Evolutionary conservation across 2,329 filamentous ascomycete species (phyloP).

Genomic region (Talaromyces sp.): DNA sequence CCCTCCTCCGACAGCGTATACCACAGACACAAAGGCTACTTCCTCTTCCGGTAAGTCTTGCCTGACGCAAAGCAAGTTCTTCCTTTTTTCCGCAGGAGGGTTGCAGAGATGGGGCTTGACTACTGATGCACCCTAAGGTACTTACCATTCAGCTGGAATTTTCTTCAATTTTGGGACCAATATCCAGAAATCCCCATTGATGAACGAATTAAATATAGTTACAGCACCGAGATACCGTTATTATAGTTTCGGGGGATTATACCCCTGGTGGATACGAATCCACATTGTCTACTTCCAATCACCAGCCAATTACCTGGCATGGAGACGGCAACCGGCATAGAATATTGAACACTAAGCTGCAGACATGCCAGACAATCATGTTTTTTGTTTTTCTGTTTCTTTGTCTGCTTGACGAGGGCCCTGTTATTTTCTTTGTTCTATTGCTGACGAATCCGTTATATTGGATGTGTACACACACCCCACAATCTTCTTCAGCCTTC

Average conservation of each 20-base stretch:
- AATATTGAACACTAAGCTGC: background rate
- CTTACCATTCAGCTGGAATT: conserved; percentile 4
- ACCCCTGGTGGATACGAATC: background rate
- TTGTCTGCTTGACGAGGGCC: background rate
- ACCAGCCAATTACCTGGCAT: background rate
- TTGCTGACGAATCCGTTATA: background rate
- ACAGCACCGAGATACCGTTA: background rate
- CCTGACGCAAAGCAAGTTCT: background rate
- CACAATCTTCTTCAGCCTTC: background rate
- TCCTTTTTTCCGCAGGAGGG: background rate
- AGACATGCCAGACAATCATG: background rate
- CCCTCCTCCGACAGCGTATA: background rate
- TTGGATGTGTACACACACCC: background rate
- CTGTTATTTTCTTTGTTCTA: background rate
- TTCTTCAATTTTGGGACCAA: conserved; percentile 1
- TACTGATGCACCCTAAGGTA: background rate
- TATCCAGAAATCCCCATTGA: background rate
- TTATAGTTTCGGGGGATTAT: background rate
- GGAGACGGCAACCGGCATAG: background rate
- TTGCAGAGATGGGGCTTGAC: background rate
- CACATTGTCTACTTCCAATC: background rate
- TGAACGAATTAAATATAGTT: background rate
- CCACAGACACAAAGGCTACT: background rate
- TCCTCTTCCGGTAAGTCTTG: background rate
- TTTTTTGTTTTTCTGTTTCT: background rate